Conservation (phyloP, 306 rosid genomes). For the Hylodesmum podocarpum region DNA sequence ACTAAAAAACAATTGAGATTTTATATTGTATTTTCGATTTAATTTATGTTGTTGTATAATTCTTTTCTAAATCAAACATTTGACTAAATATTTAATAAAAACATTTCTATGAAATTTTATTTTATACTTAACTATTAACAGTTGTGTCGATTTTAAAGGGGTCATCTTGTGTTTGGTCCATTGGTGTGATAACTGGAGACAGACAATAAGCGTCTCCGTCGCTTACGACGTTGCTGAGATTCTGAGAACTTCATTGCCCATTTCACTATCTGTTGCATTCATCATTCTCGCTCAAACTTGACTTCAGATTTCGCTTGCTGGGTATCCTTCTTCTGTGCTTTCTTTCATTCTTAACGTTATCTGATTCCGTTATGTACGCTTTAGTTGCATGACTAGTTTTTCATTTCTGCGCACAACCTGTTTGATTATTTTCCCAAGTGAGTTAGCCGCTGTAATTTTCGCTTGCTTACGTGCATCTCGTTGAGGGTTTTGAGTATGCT, state of each 20-base stretch:
- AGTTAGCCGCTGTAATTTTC: not conserved
- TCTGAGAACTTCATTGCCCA: not conserved
- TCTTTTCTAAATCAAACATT: too few relatives aligned
- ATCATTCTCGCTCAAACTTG: not conserved
- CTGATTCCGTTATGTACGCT: not conserved
- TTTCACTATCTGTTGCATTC: not conserved
- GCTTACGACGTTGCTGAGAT: not conserved
- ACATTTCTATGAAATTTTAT: too few relatives aligned
- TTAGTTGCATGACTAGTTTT: not conserved
- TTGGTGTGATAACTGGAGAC: not conserved
- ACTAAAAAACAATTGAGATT: too few relatives aligned
- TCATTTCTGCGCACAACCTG: slow-evolving; percentile 10
- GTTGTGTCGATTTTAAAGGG: not conserved
- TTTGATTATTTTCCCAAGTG: slow-evolving; percentile 30
- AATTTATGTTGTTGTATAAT: too few relatives aligned
- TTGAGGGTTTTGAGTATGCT: not conserved
- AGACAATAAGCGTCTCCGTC: not conserved
- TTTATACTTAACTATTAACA: not conserved
- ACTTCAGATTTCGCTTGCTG: slow-evolving; percentile 2
- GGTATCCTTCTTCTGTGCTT: slow-evolving; percentile 12
- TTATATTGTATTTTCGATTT: too few relatives aligned
- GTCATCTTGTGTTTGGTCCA: not conserved
- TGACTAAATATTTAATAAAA: too few relatives aligned
- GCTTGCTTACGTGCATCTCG: not conserved
- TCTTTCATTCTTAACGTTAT: not conserved